Evolutionary conservation across 495 filamentous ascomycete species (phyloP), one percentile per base, ranked within the genome.

Genomic region (Podospora bellae-mahoneyi): DNA sequence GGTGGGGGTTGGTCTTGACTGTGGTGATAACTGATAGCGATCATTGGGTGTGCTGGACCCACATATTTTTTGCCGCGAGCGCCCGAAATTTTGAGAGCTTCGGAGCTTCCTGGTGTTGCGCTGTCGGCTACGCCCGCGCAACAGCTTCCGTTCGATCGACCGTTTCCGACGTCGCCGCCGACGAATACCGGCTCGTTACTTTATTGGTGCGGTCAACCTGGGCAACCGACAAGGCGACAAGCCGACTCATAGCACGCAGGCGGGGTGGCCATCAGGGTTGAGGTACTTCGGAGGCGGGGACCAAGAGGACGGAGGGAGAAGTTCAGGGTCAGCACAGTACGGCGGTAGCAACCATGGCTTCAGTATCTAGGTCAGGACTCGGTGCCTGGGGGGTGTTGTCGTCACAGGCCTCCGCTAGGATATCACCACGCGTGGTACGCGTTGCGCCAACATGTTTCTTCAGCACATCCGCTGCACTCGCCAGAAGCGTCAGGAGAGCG

Each of bases 351-450:
- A 53, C 32, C 19, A 63, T 63, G 61, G 5, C 61, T 39, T 18
- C 20, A n/a, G 27, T 32, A 4, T 15, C 27, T n/a, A 63, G 27
- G 59, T 54, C 69, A 57, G 68, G 71, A 19, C 62, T 69, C 55
- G 39, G 66, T 19, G 62, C 71, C 39, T 27, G 62, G 48, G 62
- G 48, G 20, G 18, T 69, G 28, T 55, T 68, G n/a, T 68, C 63
- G 20, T 48, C 61, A 19, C 32, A 18, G 6, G 59, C 28, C 32
- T 9, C 55, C 56, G 16, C 69, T 53, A 67, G 20, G 60, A 67
- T 62, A 48, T 19, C 28, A 59, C 19, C 64, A 5, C 23, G 19
- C 23, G 32, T 64, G 44, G 44, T 39, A 23, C 27, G 62, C 16
- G 28, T 34, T 20, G 30, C 62, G 20, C 59, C 28, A 13, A 48